These are phyloP conservation scores for Beauveria sp. DNA, from an alignment of 2,329 filamentous ascomycete genomes.

Conservation along the genomic window DNA sequence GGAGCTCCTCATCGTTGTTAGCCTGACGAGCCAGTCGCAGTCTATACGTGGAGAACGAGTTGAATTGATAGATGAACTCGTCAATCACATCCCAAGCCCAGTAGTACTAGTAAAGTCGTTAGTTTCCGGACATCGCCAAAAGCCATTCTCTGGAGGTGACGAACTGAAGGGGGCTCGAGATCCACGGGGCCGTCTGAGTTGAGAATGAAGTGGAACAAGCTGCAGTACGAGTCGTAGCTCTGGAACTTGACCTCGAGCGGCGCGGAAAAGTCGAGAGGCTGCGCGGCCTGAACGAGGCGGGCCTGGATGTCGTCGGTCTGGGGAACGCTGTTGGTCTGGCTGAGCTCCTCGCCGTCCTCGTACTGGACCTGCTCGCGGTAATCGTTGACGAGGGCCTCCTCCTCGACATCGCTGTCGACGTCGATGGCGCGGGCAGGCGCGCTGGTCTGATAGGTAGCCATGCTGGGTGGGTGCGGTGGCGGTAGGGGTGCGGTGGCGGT, in stretches of 20 bases:
- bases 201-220: constrained; percentile 96
- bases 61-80: constrained; percentile 99
- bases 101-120: constrained; percentile 64
- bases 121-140: constrained; percentile 6
- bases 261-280: constrained; percentile 92
- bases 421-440: constrained; percentile 54
- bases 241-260: constrained; percentile 95
- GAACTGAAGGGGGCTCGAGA: constrained; percentile 89
- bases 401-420: constrained; percentile 89
- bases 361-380: constrained; percentile 96
- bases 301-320: constrained; percentile 89
- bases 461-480: constrained; percentile 23
- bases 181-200: constrained; percentile 99
- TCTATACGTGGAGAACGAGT: constrained; percentile 96
- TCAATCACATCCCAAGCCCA: constrained; percentile 99
- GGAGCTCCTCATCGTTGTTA: constrained; percentile 85
- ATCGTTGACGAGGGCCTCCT: constrained; percentile 91
- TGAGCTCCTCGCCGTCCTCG: constrained; percentile 75
- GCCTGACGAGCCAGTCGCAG: constrained; percentile 78
- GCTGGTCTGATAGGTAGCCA: constrained; percentile 57
- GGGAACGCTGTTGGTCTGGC: constrained; percentile 63
- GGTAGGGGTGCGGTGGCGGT: constrained; percentile 11
- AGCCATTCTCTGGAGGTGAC: constrained; percentile 27
- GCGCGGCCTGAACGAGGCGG: constrained; percentile 82
- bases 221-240: constrained; percentile 99